Base-by-base conservation (phyloP, 2,329 filamentous ascomycete genomes). In the Trichoderma atrobrunneum region DNA sequence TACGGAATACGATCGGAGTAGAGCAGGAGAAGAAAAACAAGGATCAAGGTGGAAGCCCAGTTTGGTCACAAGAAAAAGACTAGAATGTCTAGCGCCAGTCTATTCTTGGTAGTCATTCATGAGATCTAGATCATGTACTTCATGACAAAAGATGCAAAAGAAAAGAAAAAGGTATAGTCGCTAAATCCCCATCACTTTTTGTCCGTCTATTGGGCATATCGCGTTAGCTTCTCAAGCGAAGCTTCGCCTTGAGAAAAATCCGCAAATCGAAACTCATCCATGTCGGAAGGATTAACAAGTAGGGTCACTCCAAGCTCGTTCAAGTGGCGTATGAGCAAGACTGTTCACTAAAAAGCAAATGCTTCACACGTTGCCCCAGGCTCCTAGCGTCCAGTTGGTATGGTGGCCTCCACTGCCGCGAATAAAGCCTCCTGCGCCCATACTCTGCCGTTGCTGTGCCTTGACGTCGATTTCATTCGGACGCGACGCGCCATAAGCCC, bases 371-470 rank as follows among this genome's bases (percentile, higher is more conserved):
- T 87, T 78, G 6, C 88, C 89, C 89, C 90, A 92, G 11, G 86
- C 78, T 0, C 90, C 90, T 66, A 92, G 78, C 4, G 90, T 91
- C 89, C 89, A 92, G 73, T 83, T 87, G 14, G 83, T 78, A 72
- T 85, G 84, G 70, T 82, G 79, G 3, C 80, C 79, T 70, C 80
- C 81, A 30, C 77, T 76, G 12, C 79, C 78, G 48, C 81, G 76
- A 43, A 79, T 78, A 74, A 89, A 77, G 18, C 86, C 85, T 11
- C 86, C 87, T 0, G 88, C 82, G 0, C 88, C 89, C 83, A 92
- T 85, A 77, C 90, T 92, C 79, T 92, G 90, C 72, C 90, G 85
- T 74, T 90, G 87, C 68, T 86, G 85, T 3, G 84, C 82, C 80
- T 87, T 88, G 56, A 86, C 77, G 73, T 90, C 88, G 5, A 91